Percentiles rank a stretch among this genome's conserved stretches.
phyloP scores from a whole-genome alignment of 2,329 filamentous ascomycete species.

The Hypoxylon sp. region DNA sequence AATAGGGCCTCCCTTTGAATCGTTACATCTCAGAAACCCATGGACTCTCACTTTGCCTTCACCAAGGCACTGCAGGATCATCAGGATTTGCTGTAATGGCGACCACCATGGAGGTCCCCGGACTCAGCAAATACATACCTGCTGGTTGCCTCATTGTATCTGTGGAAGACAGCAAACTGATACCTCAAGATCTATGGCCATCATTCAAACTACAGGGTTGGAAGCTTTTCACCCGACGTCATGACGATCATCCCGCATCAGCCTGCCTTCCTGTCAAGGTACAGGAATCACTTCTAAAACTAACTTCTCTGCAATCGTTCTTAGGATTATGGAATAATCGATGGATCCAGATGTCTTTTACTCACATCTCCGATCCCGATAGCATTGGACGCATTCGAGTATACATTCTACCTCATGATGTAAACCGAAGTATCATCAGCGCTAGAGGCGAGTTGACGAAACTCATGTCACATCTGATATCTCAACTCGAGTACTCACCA shows the following conservation, averaged over 20 bases:
- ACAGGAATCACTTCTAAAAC: slow-evolving; percentile 51
- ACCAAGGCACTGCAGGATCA: slow-evolving; percentile 1
- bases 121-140: slow-evolving; percentile 55
- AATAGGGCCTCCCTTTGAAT: background rate
- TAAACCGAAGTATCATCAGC: slow-evolving; percentile 65
- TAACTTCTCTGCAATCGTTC: slow-evolving; percentile 46
- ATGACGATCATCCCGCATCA: slow-evolving; percentile 38
- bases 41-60: slow-evolving; percentile 3
- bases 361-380: slow-evolving; percentile 39
- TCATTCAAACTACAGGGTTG: slow-evolving; percentile 44
- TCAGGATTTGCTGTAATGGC: background rate
- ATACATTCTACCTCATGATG: slow-evolving; percentile 76
- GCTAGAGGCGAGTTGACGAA: slow-evolving; percentile 62
- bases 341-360: slow-evolving; percentile 63
- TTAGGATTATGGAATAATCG: slow-evolving; percentile 52
- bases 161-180: slow-evolving; percentile 36
- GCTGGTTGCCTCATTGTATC: slow-evolving; percentile 56
- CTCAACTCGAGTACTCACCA: slow-evolving; percentile 67
- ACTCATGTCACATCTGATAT: slow-evolving; percentile 63
- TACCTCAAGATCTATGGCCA: slow-evolving; percentile 33
- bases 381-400: slow-evolving; percentile 61
- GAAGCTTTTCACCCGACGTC: slow-evolving; percentile 47
- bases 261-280: slow-evolving; percentile 40
- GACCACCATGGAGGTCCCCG: slow-evolving; percentile 36
- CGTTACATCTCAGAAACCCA: background rate